Percentiles rank a stretch among this genome's conserved stretches.
Evolutionary conservation across 2,329 filamentous ascomycete genomes (phyloP).

Genomic region (Plenodomus biglobosus): DNA sequence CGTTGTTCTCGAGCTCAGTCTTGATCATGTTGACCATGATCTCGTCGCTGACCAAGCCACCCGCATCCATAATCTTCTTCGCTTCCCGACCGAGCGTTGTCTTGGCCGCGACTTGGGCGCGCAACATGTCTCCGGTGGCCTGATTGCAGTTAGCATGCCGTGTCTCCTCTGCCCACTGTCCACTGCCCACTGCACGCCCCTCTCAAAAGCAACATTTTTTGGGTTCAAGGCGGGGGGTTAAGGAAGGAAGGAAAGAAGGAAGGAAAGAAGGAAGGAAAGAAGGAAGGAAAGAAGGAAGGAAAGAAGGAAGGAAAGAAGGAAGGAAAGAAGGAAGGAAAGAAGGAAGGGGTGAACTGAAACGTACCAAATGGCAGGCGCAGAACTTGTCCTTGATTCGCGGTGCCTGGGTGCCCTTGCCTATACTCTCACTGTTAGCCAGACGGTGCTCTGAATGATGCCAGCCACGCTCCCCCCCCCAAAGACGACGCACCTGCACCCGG

Average conservation of each 20-base stretch:
- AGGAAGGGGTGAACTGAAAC: constrained; percentile 37
- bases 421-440: constrained; percentile 24
- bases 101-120: constrained; percentile 97
- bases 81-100: constrained; percentile 90
- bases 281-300: no score
- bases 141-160: constrained; percentile 47
- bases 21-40: constrained; percentile 99
- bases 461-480: not conserved
- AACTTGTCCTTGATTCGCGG: constrained; percentile 98
- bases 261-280: no score
- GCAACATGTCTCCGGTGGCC: constrained; percentile 99
- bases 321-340: no score
- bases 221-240: no score
- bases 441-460: not conserved
- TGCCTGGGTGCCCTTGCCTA: constrained; percentile 98
- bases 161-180: not conserved
- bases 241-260: no score
- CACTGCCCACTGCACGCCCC: no score
- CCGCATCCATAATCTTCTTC: constrained; percentile 99
- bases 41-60: constrained; percentile 95
- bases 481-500: constrained; percentile 83
- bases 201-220: no score
- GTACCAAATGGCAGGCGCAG: constrained; percentile 93
- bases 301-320: no score
- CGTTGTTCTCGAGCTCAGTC: constrained; percentile 90